Conservation (phyloP, 2,329 filamentous ascomycete genomes). For the Golovinomyces cichoracearum region DNA sequence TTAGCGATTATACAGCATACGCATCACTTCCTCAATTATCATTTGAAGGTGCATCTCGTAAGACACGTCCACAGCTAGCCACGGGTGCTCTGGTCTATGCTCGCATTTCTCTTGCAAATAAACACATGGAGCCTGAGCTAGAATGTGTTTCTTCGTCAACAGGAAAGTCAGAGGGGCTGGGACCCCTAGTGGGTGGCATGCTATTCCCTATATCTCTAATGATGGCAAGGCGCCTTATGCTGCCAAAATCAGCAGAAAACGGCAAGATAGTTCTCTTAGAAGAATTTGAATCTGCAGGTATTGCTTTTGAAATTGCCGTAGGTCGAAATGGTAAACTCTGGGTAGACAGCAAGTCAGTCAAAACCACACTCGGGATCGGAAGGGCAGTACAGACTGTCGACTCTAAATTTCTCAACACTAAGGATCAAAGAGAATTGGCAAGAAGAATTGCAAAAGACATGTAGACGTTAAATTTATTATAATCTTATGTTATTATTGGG, state of each 20-base stretch:
- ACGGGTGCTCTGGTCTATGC: conserved; percentile 68
- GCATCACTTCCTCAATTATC: conserved; percentile 62
- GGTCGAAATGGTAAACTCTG: conserved; percentile 81
- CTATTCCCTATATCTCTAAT: conserved; percentile 54
- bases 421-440: conserved; percentile 44
- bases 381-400: conserved; percentile 58
- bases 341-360: conserved; percentile 56
- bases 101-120: conserved; percentile 49
- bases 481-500: no score
- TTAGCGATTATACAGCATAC: conserved; percentile 37
- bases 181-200: conserved; percentile 65
- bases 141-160: conserved; percentile 71
- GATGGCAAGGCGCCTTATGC: conserved; percentile 57
- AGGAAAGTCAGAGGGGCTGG: conserved; percentile 69
- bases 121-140: conserved; percentile 68
- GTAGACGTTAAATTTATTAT: not conserved
- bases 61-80: conserved; percentile 57
- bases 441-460: conserved; percentile 23
- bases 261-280: conserved; percentile 51
- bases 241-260: conserved; percentile 31
- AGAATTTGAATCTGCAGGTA: conserved; percentile 45
- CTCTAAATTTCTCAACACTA: conserved; percentile 32
- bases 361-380: conserved; percentile 52
- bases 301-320: conserved; percentile 80
- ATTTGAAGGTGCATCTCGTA: conserved; percentile 84